Conservation (phyloP, 169 alveolate genomes). For the Cyclospora cayetanensis region DNA sequence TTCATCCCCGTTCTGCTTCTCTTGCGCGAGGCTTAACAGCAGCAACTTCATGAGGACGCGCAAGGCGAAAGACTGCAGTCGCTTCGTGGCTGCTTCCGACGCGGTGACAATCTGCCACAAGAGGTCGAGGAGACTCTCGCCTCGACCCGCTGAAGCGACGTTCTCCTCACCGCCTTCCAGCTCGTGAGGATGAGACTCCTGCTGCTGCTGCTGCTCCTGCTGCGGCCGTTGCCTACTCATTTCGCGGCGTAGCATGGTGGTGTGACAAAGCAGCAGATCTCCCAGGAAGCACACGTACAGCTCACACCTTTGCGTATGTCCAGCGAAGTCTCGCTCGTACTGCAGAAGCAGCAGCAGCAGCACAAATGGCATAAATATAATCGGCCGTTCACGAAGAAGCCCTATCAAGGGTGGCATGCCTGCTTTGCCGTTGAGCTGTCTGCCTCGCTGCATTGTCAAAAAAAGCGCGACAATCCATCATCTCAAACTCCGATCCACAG, state of each 20-base stretch:
- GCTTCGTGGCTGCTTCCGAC: slow-evolving; percentile 55
- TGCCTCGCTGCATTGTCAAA: too few species aligned
- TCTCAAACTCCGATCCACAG: too few species aligned
- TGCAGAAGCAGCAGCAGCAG: slow-evolving; percentile 44
- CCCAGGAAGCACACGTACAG: slow-evolving; percentile 57
- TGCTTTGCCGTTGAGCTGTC: too few species aligned
- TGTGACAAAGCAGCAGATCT: slow-evolving; percentile 58
- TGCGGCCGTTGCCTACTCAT: slow-evolving; percentile 21
- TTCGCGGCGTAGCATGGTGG: slow-evolving; percentile 53
- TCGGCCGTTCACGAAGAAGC: too few species aligned
- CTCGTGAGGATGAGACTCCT: background rate
- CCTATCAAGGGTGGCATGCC: too few species aligned
- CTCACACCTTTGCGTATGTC: slow-evolving; percentile 65
- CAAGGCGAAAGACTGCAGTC: slow-evolving; percentile 41
- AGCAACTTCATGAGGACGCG: slow-evolving; percentile 52
- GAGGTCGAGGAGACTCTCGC: slow-evolving; percentile 36
- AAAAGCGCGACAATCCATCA: too few species aligned
- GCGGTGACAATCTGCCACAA: slow-evolving; percentile 60
- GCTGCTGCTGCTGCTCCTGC: slow-evolving; percentile 41
- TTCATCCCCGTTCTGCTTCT: background rate
- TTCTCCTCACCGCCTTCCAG: background rate
- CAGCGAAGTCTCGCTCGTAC: slow-evolving; percentile 58
- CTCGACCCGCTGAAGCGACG: background rate
- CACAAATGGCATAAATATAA: slow-evolving; percentile 4
- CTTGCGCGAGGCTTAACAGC: slow-evolving; percentile 23